Evolutionary conservation across 2,329 filamentous ascomycete species (phyloP).

Genomic region (Calonectria crousiana): DNA sequence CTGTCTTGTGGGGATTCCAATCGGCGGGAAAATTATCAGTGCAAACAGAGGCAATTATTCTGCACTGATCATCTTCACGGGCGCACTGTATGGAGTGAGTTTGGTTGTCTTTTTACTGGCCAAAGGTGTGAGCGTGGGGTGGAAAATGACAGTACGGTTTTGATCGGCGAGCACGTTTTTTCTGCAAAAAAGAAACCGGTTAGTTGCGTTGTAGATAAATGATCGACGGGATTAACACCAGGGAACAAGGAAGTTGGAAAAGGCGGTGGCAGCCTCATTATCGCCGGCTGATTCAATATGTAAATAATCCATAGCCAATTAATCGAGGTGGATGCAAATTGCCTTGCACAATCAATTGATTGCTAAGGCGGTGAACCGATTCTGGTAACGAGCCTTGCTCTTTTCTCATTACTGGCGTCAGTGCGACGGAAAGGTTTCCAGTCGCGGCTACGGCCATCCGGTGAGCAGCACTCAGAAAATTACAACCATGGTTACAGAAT

Average conservation of each 20-base stretch:
- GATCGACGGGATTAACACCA: not conserved
- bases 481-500: not conserved
- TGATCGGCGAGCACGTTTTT: not conserved
- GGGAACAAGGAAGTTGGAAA: not conserved
- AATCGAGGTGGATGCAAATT: not conserved
- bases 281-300: not conserved
- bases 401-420: not conserved
- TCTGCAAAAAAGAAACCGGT: not conserved
- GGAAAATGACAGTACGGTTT: not conserved
- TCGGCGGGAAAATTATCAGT: not conserved
- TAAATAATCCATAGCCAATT: not conserved
- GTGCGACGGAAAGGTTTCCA: not conserved
- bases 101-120: not conserved
- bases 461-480: not conserved
- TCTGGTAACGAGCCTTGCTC: not conserved
- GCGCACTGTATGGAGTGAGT: not conserved
- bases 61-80: not conserved
- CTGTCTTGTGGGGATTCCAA: conserved; percentile 1
- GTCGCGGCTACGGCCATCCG: not conserved
- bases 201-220: not conserved
- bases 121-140: not conserved
- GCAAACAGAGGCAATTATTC: not conserved
- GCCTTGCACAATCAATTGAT: not conserved
- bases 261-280: not conserved
- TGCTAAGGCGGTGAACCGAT: not conserved